Conservation (phyloP, 352 stramenopile genomes). For the Hyaloperonospora brassicae region DNA sequence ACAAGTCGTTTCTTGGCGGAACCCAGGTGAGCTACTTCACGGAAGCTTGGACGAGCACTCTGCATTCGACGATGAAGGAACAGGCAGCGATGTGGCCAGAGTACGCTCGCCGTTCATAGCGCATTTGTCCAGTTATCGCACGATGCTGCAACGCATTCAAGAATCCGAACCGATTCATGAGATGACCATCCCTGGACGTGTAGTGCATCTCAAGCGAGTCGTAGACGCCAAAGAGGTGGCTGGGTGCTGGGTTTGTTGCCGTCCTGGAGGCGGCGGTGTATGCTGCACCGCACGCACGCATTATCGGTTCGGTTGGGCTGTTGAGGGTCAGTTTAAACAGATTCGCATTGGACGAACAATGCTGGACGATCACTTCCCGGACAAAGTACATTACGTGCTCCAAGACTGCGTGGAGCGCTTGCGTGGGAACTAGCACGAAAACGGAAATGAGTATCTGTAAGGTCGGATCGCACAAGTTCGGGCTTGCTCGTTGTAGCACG, state of each 20-base stretch:
- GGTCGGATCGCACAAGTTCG: constrained; percentile 13
- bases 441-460: constrained; percentile 16
- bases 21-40: constrained; percentile 66
- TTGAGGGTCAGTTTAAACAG: constrained; percentile 47
- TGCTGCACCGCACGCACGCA: constrained; percentile 79
- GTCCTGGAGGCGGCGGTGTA: constrained; percentile 58
- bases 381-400: constrained; percentile 84
- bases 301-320: constrained; percentile 71
- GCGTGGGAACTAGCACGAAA: constrained; percentile 29
- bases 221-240: constrained; percentile 21
- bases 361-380: constrained; percentile 83
- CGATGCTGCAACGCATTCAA: constrained; percentile 80
- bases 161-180: constrained; percentile 71
- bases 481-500: not conserved
- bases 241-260: constrained; percentile 81
- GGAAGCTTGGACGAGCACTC: constrained; percentile 18
- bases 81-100: constrained; percentile 17
- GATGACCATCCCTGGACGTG: constrained; percentile 62
- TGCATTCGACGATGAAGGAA: constrained; percentile 19
- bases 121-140: constrained; percentile 73
- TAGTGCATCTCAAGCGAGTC: constrained; percentile 70
- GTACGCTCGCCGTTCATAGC: constrained; percentile 38
- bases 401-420: constrained; percentile 66
- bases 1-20: constrained; percentile 70
- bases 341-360: constrained; percentile 80